Conservation (phyloP, 2,329 filamentous ascomycete genomes). For the Fusarium tanahbumbuense region DNA sequence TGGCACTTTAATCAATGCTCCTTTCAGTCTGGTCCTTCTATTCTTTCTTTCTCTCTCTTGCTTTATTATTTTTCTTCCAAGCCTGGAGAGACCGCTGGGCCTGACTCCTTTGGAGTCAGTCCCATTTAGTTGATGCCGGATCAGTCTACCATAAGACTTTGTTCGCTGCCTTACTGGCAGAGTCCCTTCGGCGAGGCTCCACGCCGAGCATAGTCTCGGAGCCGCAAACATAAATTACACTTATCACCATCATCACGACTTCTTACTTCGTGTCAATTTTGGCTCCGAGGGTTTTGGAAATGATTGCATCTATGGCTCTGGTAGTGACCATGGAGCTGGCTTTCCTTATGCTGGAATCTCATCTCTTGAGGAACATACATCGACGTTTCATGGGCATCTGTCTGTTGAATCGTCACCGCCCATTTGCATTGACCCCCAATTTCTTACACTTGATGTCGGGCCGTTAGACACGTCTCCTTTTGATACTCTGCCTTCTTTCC, state of each 20-base stretch:
- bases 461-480: not conserved
- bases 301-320: too few relatives aligned
- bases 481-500: too few relatives aligned
- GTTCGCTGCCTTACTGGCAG: not conserved
- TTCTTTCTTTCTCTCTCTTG: too few relatives aligned
- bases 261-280: too few relatives aligned
- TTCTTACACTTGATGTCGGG: accelerated
- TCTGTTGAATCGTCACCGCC: not conserved
- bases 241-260: too few relatives aligned
- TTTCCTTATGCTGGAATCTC: accelerated
- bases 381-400: too few relatives aligned
- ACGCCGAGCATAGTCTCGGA: slow-evolving; percentile 4
- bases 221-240: not conserved
- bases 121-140: too few relatives aligned
- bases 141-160: not conserved
- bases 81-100: too few relatives aligned
- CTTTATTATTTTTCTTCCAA: too few relatives aligned
- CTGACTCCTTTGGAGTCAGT: not conserved
- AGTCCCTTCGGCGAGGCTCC: not conserved
- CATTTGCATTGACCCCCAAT: not conserved
- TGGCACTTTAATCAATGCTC: not conserved
- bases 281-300: too few relatives aligned
- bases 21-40: accelerated
- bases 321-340: too few relatives aligned
- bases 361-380: too few relatives aligned